Evolutionary conservation across 1,284 basidiomycete species (phyloP), one percentile per base, ranked within the genome.

Genomic region (Rhodotorula sp.): DNA sequence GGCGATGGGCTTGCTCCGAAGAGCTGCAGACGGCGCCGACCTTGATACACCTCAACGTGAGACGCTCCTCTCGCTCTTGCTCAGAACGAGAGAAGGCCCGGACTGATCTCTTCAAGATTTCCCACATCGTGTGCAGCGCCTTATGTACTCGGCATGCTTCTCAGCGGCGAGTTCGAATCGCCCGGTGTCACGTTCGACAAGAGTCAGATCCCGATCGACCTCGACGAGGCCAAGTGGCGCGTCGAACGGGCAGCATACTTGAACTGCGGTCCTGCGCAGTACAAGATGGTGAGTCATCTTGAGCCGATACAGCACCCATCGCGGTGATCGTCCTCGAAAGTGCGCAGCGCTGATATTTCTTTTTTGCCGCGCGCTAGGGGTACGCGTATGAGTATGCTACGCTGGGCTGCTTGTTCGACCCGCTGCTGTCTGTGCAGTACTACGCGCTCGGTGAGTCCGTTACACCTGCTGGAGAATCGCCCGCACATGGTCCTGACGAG

Each of bases 371-470:
- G 29, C 29, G 39, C 39, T 52, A 72, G 70, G 95, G 94, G 0
- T 91, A 92, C 80, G 87, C 90, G 5, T 95, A 93, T 83, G 95
- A 97, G 80, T 93, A 96, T 78, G 94, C 94, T 0, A 86, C 89
- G 54, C 85, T 92, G 2, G 90, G 90, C 0, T 93, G 91, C 84
- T 86, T 89, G 0, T 97, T 93, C 81, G 93, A 97, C 79, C 89
- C 94, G 0, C 84, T 97, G 23, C 84, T 97, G 56, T 91, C 89
- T 68, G 93, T 98, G 34, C 92, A 96, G 81, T 97, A 94, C 81
- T 97, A 97, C 82, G 89, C 87, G 47, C 81, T 85, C 14, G 70
- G 70, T 72, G 31, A 34, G 70, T 58, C 8, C 31, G 14, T 1
- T 16, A 12, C 34, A 10, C 39, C 12, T 43, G 39, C 12, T 43